Base-by-base conservation (phyloP, 1,284 basidiomycete genomes). In the Pseudozyma thailandica region DNA sequence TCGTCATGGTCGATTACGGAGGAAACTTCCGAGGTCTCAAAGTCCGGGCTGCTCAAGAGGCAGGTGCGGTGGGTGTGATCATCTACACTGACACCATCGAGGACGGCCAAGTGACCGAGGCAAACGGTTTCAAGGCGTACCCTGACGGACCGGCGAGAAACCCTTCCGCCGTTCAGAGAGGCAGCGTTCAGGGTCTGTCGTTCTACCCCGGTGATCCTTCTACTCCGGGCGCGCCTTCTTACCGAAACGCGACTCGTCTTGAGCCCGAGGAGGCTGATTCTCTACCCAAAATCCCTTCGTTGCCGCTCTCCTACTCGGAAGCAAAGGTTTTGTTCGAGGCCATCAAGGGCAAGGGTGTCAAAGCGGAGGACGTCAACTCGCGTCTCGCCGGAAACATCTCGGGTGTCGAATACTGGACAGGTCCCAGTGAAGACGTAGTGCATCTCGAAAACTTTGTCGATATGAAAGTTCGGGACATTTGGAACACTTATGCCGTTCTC, bases 61-160 rank as follows among this genome's bases (percentile, higher is more conserved):
- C 89, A 4, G 94, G 94, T 20, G 52, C 89, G 50, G 89, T 69
- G 85, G 84, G 80, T 10, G 80, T 82, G 37, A 75, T 88, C 54
- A 94, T 97, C 75, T 98, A 93, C 84, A 89, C 89, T 15, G 94
- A 97, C 84, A 91, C 91, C 13, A 89, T 89, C 52, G 93, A 96
- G 79, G 93, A 97, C 78, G 93, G 93, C 20, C 87, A 86, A 38
- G 89, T 93, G 28, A 92, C 90, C 2, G 87, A 88, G 20, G 88
- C 88, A 59, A 93, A 94, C 68, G 84, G 84, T 5, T 69, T 75
- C 70, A 57, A 68, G 31, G 79, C 84, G 0, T 88, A 96, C 83
- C 95, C 94, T 0, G 85, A 88, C 16, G 94, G 94, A 0, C 93
- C 93, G 27, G 93, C 93, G 38, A 88, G 92, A 37, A 92, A 94